Percentiles rank a stretch among this genome's conserved stretches.
phyloP scores from a whole-genome alignment of 2,329 filamentous ascomycete genomes.

The Fusarium pilosicola region DNA sequence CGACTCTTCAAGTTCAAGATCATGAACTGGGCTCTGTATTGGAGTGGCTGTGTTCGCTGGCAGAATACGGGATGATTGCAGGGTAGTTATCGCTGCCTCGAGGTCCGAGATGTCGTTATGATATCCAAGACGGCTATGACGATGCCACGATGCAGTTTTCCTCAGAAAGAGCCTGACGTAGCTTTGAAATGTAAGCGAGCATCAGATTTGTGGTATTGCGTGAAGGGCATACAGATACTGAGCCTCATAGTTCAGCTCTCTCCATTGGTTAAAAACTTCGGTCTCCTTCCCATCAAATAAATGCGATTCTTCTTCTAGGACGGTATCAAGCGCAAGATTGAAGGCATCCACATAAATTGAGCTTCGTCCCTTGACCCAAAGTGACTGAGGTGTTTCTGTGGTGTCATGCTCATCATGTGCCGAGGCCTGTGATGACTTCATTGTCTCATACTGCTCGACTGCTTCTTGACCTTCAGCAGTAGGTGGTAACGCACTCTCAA shows the following conservation, averaged over 20 bases:
- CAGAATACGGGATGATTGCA: conserved; percentile 69
- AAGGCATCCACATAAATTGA: conserved; percentile 98
- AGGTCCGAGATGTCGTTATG: conserved; percentile 84
- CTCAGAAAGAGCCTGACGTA: conserved; percentile 93
- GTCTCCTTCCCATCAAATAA: conserved; percentile 85
- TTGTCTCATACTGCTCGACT: conserved; percentile 81
- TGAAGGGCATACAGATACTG: conserved; percentile 79
- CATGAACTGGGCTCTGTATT: conserved; percentile 37
- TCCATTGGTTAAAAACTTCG: conserved; percentile 81
- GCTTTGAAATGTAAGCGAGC: conserved; percentile 54
- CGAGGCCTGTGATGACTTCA: conserved; percentile 64
- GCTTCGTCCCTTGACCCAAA: conserved; percentile 79
- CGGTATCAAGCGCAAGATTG: conserved; percentile 89
- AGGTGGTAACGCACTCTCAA: conserved; percentile 70
- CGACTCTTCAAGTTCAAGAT: conserved; percentile 53
- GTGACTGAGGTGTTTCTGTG: conserved; percentile 51
- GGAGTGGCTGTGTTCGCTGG: conserved; percentile 51
- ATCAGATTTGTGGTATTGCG: not conserved
- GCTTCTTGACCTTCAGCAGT: conserved; percentile 75
- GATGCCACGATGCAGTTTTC: conserved; percentile 92
- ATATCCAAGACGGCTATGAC: conserved; percentile 80
- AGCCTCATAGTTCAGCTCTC: conserved; percentile 77
- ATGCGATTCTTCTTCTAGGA: conserved; percentile 87
- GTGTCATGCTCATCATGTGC: conserved; percentile 50
- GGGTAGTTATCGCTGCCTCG: conserved; percentile 67